Percentiles rank a stretch among this genome's conserved stretches.
Conservation (phyloP, 2,329 filamentous ascomycete species). For the Massarina eburnea region DNA sequence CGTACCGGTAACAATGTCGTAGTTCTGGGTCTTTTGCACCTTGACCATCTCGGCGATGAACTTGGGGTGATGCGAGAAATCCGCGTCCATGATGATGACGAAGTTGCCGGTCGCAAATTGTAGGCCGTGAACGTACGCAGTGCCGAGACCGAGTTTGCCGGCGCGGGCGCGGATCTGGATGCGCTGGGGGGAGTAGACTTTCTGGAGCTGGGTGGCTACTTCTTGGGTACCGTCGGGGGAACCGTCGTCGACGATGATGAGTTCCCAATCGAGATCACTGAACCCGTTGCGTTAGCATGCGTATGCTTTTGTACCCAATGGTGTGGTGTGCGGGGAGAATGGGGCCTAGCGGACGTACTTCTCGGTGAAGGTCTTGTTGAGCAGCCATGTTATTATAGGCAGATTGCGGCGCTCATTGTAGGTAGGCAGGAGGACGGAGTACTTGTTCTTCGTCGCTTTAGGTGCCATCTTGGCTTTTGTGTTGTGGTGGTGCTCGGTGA, state of each 20-base stretch:
- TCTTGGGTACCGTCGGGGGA: slow-evolving; percentile 94
- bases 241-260: slow-evolving; percentile 97
- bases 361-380: slow-evolving; percentile 88
- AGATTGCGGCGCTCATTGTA: slow-evolving; percentile 99
- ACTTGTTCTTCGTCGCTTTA: slow-evolving; percentile 67
- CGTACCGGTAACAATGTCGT: slow-evolving; percentile 96
- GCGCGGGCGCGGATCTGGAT: slow-evolving; percentile 84
- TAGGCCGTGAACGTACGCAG: slow-evolving; percentile 92
- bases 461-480: slow-evolving; percentile 30
- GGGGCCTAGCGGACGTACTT: slow-evolving; percentile 62
- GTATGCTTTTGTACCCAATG: neutral
- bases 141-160: slow-evolving; percentile 95
- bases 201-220: slow-evolving; percentile 85
- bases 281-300: slow-evolving; percentile 9
- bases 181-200: slow-evolving; percentile 73
- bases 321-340: neutral
- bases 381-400: slow-evolving; percentile 91
- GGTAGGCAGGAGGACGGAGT: slow-evolving; percentile 95
- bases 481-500: slow-evolving; percentile 17
- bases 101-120: slow-evolving; percentile 90
- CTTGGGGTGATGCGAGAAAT: slow-evolving; percentile 98
- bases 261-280: slow-evolving; percentile 93
- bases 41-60: slow-evolving; percentile 95
- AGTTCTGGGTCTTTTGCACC: slow-evolving; percentile 74
- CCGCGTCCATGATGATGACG: slow-evolving; percentile 99